phyloP scores from a whole-genome alignment of 768 basidiomycete species.

The Lactifluus subvellereus region DNA sequence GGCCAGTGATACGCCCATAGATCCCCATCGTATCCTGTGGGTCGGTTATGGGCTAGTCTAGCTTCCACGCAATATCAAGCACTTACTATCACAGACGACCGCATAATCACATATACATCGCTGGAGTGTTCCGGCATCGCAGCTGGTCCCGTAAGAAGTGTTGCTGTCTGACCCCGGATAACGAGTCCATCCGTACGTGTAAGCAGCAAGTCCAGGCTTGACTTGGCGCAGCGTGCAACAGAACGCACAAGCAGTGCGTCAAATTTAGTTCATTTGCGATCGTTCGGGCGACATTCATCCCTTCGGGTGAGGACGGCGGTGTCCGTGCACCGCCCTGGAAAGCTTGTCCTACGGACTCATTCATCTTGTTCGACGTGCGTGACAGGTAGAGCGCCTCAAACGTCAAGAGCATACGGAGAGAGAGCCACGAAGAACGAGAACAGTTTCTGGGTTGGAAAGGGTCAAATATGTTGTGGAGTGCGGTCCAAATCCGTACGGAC shows the following conservation, averaged over 20 bases:
- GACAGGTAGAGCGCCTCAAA: constrained; percentile 89
- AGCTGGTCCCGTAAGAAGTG: constrained; percentile 64
- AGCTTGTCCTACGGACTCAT: constrained; percentile 72
- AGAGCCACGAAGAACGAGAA: constrained; percentile 44
- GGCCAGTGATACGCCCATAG: constrained; percentile 56
- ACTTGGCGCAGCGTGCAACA: constrained; percentile 67
- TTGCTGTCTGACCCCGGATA: constrained; percentile 70
- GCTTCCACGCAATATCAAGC: background rate
- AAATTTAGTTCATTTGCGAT: constrained; percentile 86
- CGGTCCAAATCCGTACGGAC: constrained; percentile 33
- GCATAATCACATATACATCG: constrained; percentile 48
- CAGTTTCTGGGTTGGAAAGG: constrained; percentile 73
- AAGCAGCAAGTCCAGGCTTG: constrained; percentile 63
- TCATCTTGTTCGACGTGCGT: constrained; percentile 75
- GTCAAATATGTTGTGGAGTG: background rate
- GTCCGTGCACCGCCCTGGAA: constrained; percentile 64
- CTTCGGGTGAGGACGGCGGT: constrained; percentile 73
- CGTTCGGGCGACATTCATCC: constrained; percentile 65
- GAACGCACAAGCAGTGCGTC: constrained; percentile 81
- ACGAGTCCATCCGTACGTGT: constrained; percentile 64
- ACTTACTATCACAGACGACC: constrained; percentile 55
- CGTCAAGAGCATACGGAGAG: constrained; percentile 68
- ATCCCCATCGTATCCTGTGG: constrained; percentile 44
- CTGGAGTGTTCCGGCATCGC: constrained; percentile 73
- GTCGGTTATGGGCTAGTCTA: background rate